These are phyloP conservation scores for Knoxia roxburghii DNA, from an alignment of 257 asterid genomes.

Conservation along the genomic window DNA sequence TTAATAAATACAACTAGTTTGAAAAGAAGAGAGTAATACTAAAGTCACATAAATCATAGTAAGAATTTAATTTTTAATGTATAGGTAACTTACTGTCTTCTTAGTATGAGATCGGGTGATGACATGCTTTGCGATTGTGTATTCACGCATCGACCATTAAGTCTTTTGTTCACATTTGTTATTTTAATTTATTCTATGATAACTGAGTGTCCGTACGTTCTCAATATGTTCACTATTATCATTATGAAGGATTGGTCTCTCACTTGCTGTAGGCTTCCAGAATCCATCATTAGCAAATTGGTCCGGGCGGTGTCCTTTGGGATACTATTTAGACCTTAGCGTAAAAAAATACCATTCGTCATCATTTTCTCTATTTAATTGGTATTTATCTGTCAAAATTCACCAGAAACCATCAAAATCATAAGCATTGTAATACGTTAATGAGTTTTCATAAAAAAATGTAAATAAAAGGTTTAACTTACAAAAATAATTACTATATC, in stretches of 20 bases:
- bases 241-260: background rate
- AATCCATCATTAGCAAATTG: background rate
- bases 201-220: background rate
- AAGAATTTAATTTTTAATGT: too few species aligned
- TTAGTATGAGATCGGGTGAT: background rate
- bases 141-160: slow-evolving; percentile 2
- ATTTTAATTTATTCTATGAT: background rate
- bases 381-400: background rate
- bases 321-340: background rate
- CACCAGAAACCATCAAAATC: too few species aligned
- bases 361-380: background rate
- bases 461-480: too few species aligned
- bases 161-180: background rate
- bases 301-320: background rate
- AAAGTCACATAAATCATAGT: too few species aligned
- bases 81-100: background rate
- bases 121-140: background rate
- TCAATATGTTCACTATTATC: background rate
- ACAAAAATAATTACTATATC: too few species aligned
- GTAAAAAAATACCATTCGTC: slow-evolving; percentile 1
- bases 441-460: too few species aligned
- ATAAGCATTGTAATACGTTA: too few species aligned
- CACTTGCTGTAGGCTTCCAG: background rate
- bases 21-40: too few species aligned
- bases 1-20: too few species aligned